Base-by-base conservation (phyloP, 371 early-diverging fungal genomes). In the Lichtheimia hyalospora region DNA sequence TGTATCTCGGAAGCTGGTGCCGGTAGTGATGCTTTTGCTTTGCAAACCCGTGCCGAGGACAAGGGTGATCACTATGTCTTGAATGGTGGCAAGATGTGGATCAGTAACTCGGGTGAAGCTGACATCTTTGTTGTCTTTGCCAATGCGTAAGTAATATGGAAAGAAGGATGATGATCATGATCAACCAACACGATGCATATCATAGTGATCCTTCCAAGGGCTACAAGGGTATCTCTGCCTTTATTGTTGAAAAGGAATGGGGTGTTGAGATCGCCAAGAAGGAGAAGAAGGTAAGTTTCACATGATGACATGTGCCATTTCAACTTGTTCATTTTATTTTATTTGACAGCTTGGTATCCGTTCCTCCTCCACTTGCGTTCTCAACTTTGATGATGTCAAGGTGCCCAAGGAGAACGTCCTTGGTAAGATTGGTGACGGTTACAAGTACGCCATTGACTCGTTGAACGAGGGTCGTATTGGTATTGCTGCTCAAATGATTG, bases 381-480 rank as follows among this genome's bases (percentile, higher is more conserved):
- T 98, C 51, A 86, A 89, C 69, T 96, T 98, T 82, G 99, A 98
- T 67, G 92, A 95, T 57, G 74, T 98, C 58, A 83, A 85, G 58
- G 71, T 98, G 40, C 99, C 98, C 28, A 93, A 85, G 40, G 79
- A 74, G 48, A 95, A 96, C 71, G 81, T 98, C 15, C 70, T 98
- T 24, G 99, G 99, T 44, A 89, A 95, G 64, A 80, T 94, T 43
- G 97, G 97, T 42, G 85, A 96, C 71, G 99, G 99, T 23, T 98
- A 98, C 92, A 97, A 96, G 82, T 95, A 95, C 61, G 97, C 99
- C 60, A 98, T 98, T 62, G 97, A 96, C 70, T 95, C 95, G 48
- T 84, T 98, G 68, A 98, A 98, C 84, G 99, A 97, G 77, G 99
- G 99, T 18, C 92, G 99, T 74, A 94, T 98, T 53, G 99, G 99